Conservation (phyloP, 2,329 filamentous ascomycete genomes). For the Hymenoscyphus fructigenus region DNA sequence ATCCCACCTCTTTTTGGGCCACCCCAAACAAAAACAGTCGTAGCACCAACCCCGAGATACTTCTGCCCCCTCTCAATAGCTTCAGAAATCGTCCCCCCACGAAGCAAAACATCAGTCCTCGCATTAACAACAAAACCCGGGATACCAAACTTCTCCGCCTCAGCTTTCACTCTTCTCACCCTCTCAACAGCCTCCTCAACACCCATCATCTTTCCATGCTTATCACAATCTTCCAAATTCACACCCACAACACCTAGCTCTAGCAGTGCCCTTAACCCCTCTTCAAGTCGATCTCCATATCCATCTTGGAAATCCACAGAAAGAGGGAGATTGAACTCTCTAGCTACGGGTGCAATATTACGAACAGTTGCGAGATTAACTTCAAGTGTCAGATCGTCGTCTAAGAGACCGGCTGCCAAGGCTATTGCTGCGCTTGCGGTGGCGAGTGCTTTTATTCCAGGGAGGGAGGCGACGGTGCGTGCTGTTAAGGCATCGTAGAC, state of each 20-base stretch:
- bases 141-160: slow-evolving; percentile 48
- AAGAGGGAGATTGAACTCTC: slow-evolving; percentile 46
- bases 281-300: slow-evolving; percentile 49
- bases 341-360: slow-evolving; percentile 43
- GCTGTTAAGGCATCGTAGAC: slow-evolving; percentile 55
- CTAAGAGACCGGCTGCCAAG: slow-evolving; percentile 43
- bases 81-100: slow-evolving; percentile 33
- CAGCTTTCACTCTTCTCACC: slow-evolving; percentile 43
- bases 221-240: slow-evolving; percentile 57
- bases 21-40: slow-evolving; percentile 62
- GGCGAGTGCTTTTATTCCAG: slow-evolving; percentile 31
- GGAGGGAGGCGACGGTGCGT: slow-evolving; percentile 42
- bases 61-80: slow-evolving; percentile 53
- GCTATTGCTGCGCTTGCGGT: slow-evolving; percentile 49
- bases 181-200: slow-evolving; percentile 48
- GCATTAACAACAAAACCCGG: slow-evolving; percentile 59
- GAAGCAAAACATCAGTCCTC: slow-evolving; percentile 52
- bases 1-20: slow-evolving; percentile 44
- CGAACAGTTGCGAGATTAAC: slow-evolving; percentile 50
- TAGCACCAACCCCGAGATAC: slow-evolving; percentile 58
- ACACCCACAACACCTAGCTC: slow-evolving; percentile 53
- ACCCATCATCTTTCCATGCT: slow-evolving; percentile 36
- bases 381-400: slow-evolving; percentile 50
- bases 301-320: slow-evolving; percentile 62
- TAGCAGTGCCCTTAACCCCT: slow-evolving; percentile 47